These are phyloP conservation scores for Hanseniaspora nectarophila DNA, from an alignment of 805 yeast genomes.

Conservation along the genomic window DNA sequence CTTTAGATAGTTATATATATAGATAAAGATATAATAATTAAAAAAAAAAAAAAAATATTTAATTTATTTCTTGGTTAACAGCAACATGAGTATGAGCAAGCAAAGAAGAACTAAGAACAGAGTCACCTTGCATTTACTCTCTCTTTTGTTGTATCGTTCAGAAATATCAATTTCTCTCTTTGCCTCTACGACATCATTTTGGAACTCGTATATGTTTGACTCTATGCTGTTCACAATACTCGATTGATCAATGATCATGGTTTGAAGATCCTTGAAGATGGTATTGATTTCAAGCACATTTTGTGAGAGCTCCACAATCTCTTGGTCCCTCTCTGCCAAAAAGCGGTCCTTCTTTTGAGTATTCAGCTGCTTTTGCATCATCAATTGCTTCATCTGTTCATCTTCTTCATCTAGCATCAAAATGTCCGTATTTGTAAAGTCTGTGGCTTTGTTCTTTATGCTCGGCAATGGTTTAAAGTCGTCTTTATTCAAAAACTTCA, in stretches of 20 bases:
- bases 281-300: constrained; percentile 89
- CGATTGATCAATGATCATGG: constrained; percentile 88
- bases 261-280: constrained; percentile 85
- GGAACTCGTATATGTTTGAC: constrained; percentile 76
- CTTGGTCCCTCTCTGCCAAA: constrained; percentile 61
- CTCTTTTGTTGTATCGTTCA: constrained; percentile 67
- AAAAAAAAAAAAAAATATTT: not conserved
- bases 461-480: constrained; percentile 43
- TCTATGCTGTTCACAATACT: constrained; percentile 87
- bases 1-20: constrained; percentile 6
- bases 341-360: constrained; percentile 20
- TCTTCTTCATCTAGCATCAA: constrained; percentile 27
- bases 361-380: constrained; percentile 25
- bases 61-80: constrained; percentile 48
- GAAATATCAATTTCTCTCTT: constrained; percentile 69
- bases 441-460: constrained; percentile 15
- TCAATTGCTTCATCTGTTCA: constrained; percentile 27
- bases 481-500: constrained; percentile 71
- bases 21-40: not conserved
- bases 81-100: constrained; percentile 54
- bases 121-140: constrained; percentile 82
- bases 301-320: constrained; percentile 80
- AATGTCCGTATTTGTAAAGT: constrained; percentile 19
- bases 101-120: constrained; percentile 61
- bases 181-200: constrained; percentile 60